Evolutionary conservation across 495 filamentous ascomycete species (phyloP), one percentile per base, ranked within the genome.

Genomic region (Apodospora peruviana): DNA sequence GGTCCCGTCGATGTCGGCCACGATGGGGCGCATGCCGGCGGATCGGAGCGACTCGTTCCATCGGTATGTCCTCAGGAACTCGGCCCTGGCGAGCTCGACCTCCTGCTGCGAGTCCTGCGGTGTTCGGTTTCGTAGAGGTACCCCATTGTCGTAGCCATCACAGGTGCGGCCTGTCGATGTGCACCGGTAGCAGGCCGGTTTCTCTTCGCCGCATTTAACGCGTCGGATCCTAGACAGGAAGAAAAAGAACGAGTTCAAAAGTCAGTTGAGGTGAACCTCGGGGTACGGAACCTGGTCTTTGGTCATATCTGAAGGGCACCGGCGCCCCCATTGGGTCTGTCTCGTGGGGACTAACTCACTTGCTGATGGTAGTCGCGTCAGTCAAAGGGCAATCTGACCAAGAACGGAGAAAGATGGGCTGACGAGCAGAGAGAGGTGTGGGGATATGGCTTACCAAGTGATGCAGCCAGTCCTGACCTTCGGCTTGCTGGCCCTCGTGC

Each of bases 161-260:
- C 69, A 72, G 24, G 62, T 68, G 7, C 69, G 59, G 5, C 69
- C 67, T 12, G 69, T 71, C 20, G 66, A 71, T 16, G 62, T 69
- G 48, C 69, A 72, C 21, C 69, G 59, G 27, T 60, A 49, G 44
- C 69, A 72, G 20, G 60, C 63, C 0, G 69, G 69, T 24, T 65
- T 68, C 32, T 60, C 66, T 35, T 72, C 69, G 39, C 65, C 69
- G 44, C 69, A 72, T 50, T 72, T 72, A 2, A 72, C 64, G 12
- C 62, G 47, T 7, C 62, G 59, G 17, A 65, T 62, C 27, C 59
- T 65, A 10, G 19, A 12, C 5, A 16, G 37, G 42, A 32, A 7
- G n/a, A n/a, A n/a, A n/a, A n/a, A n/a, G n/a, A n/a, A n/a, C n/a
- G n/a, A n/a, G n/a, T n/a, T n/a, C n/a, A n/a, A n/a, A n/a, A n/a